Conservation (phyloP, 768 basidiomycete genomes). For the Rhodotorula toruloides region DNA sequence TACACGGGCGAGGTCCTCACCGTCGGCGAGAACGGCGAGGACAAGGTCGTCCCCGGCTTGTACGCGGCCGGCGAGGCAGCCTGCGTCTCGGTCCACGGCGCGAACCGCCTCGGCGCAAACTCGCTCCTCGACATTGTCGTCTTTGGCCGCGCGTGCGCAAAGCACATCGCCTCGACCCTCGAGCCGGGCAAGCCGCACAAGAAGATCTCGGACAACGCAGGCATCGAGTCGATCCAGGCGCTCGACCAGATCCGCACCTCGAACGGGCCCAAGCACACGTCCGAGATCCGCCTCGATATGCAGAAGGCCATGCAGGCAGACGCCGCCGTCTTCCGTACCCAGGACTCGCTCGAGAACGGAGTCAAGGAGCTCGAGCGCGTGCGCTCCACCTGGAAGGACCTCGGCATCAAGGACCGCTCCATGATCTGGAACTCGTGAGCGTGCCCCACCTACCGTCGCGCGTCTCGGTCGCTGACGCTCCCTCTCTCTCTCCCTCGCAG, state of each 20-base stretch:
- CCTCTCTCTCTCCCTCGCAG: slow-evolving; percentile 48
- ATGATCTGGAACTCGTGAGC: slow-evolving; percentile 99
- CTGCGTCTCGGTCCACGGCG: slow-evolving; percentile 97
- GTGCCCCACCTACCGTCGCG: background rate
- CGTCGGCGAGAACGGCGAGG: slow-evolving; percentile 77
- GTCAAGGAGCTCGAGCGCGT: slow-evolving; percentile 77
- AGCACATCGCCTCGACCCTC: slow-evolving; percentile 88
- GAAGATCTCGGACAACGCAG: slow-evolving; percentile 76
- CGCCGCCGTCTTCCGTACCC: slow-evolving; percentile 86
- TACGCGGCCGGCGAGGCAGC: slow-evolving; percentile 99
- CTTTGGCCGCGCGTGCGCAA: slow-evolving; percentile 97
- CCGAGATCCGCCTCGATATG: slow-evolving; percentile 87
- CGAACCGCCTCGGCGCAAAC: slow-evolving; percentile 98
- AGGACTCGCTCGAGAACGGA: slow-evolving; percentile 78
- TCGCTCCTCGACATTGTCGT: slow-evolving; percentile 98
- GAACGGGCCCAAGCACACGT: slow-evolving; percentile 75
- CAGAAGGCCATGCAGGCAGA: slow-evolving; percentile 93
- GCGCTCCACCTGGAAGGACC: slow-evolving; percentile 80
- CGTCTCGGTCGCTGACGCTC: background rate
- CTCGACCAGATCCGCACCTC: slow-evolving; percentile 82
- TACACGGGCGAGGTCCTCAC: slow-evolving; percentile 98
- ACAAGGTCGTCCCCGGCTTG: slow-evolving; percentile 87
- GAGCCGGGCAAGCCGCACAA: slow-evolving; percentile 88
- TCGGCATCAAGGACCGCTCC: slow-evolving; percentile 94
- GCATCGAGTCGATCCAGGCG: slow-evolving; percentile 74